Conservation (phyloP, 345 rosid species). For the Linum lewisii region DNA sequence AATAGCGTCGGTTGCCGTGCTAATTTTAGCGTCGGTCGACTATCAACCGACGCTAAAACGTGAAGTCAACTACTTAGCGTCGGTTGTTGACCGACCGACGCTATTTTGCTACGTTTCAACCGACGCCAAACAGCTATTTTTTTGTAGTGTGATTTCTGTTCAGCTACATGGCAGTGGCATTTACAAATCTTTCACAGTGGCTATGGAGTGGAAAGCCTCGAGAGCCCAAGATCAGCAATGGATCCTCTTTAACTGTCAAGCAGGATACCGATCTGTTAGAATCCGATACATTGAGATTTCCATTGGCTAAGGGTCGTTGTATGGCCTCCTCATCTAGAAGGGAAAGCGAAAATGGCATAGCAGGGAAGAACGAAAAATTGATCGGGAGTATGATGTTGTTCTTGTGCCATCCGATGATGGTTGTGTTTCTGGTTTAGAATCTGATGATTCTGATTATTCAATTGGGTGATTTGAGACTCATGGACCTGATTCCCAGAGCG, state of each 20-base stretch:
- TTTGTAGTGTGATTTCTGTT: constrained; percentile 11
- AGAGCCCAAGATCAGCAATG: constrained; percentile 35
- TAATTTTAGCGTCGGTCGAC: too few species aligned
- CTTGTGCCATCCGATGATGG: constrained; percentile 72
- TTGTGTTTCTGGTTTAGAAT: constrained; percentile 64
- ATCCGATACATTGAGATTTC: constrained; percentile 48
- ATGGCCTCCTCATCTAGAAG: constrained; percentile 42
- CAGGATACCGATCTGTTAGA: constrained; percentile 38
- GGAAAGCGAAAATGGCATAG: constrained; percentile 56
- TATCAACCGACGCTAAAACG: too few species aligned
- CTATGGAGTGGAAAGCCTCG: constrained; percentile 47
- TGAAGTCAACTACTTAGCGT: too few species aligned
- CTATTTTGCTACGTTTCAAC: too few species aligned
- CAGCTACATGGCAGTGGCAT: constrained; percentile 43
- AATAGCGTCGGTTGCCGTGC: too few species aligned
- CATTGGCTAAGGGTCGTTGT: constrained; percentile 28
- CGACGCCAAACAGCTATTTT: too few species aligned
- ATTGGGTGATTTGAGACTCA: constrained; percentile 79
- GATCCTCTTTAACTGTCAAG: constrained; percentile 28
- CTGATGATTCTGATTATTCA: constrained; percentile 65
- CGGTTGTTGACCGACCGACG: too few species aligned
- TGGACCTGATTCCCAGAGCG: constrained; percentile 53
- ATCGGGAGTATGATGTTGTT: constrained; percentile 59
- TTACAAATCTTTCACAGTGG: constrained; percentile 58
- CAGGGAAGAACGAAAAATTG: constrained; percentile 57